A percentile compares a stretch with the other conserved stretches of the same genome.
Conservation (phyloP, 148 eudicot species). For the Talinum fruticosum region DNA sequence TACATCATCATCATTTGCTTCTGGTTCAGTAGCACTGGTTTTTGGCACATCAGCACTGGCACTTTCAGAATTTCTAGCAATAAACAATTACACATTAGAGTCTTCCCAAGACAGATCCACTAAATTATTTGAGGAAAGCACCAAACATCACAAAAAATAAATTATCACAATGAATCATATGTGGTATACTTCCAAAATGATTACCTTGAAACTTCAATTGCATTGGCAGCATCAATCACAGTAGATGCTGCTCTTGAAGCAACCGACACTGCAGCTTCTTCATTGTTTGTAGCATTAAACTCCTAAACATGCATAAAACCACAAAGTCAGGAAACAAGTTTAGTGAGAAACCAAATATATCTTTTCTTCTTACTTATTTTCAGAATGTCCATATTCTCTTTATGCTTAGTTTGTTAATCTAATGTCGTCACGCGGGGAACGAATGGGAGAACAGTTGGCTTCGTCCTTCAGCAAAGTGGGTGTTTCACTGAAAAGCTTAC, state of each 20-base stretch:
- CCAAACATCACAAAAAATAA: neutral
- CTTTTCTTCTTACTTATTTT: neutral
- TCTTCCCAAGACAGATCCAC: constrained; percentile 4
- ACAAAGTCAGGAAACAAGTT: constrained; percentile 4
- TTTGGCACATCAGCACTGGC: constrained; percentile 35
- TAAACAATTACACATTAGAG: constrained; percentile 28
- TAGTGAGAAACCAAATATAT: neutral
- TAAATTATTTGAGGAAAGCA: neutral
- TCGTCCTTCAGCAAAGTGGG: neutral
- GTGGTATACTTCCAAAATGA: constrained; percentile 11
- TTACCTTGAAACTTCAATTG: constrained; percentile 75
- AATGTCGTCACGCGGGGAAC: too few relatives aligned
- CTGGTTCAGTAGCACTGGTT: constrained; percentile 44
- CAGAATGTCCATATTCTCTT: neutral
- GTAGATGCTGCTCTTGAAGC: constrained; percentile 91
- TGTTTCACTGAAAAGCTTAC: constrained; percentile 31
- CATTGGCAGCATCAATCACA: constrained; percentile 89
- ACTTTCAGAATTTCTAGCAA: constrained; percentile 44
- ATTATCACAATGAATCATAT: neutral
- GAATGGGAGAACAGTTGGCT: neutral
- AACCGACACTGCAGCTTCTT: constrained; percentile 84
- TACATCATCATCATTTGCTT: constrained; percentile 49
- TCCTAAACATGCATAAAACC: constrained; percentile 39
- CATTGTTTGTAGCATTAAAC: constrained; percentile 56
- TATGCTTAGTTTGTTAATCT: neutral